Evolutionary conservation across 352 stramenopile genomes (phyloP).

Genomic region (Elongisporangium prolatum): DNA sequence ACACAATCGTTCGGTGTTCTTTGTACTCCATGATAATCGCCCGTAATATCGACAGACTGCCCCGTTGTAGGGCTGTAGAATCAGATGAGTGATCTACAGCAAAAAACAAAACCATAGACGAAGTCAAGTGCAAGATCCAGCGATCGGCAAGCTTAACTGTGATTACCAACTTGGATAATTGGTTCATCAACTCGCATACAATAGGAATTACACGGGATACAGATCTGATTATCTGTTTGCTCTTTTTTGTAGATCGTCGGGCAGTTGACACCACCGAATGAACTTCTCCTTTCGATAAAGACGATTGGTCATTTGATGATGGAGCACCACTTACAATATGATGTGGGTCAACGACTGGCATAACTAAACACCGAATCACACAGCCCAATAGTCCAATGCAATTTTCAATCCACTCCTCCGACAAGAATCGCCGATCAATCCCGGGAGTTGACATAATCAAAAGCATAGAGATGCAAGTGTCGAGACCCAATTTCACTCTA

Average conservation of each 20-base stretch:
- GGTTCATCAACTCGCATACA: constrained; percentile 71
- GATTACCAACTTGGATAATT: constrained; percentile 47
- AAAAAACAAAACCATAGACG: constrained; percentile 66
- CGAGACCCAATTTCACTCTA: background rate
- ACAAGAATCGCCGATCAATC: constrained; percentile 68
- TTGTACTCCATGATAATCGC: constrained; percentile 66
- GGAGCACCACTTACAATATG: background rate
- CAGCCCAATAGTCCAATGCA: constrained; percentile 68
- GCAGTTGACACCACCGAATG: background rate
- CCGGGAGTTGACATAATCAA: constrained; percentile 63
- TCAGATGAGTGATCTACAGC: constrained; percentile 59
- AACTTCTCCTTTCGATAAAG: background rate
- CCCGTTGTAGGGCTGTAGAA: constrained; percentile 58
- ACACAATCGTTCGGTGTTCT: constrained; percentile 46
- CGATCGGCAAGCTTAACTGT: constrained; percentile 71
- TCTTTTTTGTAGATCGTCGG: constrained; percentile 5
- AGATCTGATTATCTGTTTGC: constrained; percentile 42
- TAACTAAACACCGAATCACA: constrained; percentile 43
- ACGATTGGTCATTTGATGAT: background rate
- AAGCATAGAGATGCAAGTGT: constrained; percentile 48
- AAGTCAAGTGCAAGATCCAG: constrained; percentile 71
- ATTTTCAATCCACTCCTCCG: constrained; percentile 81
- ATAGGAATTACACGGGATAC: constrained; percentile 61
- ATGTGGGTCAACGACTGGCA: constrained; percentile 56
- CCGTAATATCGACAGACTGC: constrained; percentile 49